Base-by-base conservation (phyloP, 2,329 filamentous ascomycete genomes). In the Claviceps spartinae region DNA sequence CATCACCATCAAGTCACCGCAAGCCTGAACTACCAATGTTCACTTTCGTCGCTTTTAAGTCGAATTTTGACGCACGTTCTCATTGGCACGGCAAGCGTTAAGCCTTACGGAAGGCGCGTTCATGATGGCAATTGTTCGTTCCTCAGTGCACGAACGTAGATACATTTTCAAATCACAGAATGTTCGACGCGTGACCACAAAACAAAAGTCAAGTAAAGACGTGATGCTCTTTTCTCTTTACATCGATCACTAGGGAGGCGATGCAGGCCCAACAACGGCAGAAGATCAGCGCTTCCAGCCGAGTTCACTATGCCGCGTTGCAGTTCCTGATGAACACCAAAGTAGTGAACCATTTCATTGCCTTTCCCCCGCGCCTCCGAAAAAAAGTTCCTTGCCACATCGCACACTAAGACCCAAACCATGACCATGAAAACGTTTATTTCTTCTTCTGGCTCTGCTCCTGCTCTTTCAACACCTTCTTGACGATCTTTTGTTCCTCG, bases 401-500 rank as follows among this genome's bases (percentile, higher is more conserved):
- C 61, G 60, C 64, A 62, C 59, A 66, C 60, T 63, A 63, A 65
- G 60, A 58, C 26, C 61, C 61, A 61, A 60, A 56, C 56, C 60
- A 54, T 56, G 58, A 58, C 56, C 60, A 51, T 53, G 60, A 60
- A 59, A 52, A 51, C 75, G 60, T 78, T 81, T 86, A 82, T 77
- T 82, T 82, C 78, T 81, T 82, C 74, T 78, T 82, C 66, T 77
- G 72, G 67, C 75, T 70, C 68, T 73, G 86, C 79, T 88, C 86
- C 78, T 95, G 88, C 82, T 97, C 91, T 86, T 96, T 96, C 72
- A 97, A 83, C 67, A 98, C 93, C 88, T 98, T 98, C 89, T 98
- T 98, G 76, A 98, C 93, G 67, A 98, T 97, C 88, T 98, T 98
- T 82, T 98, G 93, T 84, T 98, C 93, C 81, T 98, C 94, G 63